Evolutionary conservation across 352 stramenopile genomes (phyloP).

Genomic region (Phytopythium litorale): DNA sequence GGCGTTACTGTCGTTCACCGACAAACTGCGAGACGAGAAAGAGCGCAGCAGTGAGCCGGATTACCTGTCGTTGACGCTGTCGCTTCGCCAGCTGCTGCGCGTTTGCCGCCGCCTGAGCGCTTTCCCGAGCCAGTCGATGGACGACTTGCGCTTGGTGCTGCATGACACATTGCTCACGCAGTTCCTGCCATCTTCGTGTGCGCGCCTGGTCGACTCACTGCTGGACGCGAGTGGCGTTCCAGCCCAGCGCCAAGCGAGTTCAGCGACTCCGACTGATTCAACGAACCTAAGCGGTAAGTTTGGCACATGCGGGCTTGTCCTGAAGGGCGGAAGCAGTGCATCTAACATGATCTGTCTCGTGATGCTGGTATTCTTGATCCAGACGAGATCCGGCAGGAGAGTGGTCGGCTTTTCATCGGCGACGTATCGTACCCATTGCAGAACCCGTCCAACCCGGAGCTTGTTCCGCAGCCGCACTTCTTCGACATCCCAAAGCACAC

Average conservation of each 20-base stretch:
- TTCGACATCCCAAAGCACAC: conserved; percentile 91
- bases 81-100: conserved; percentile 61
- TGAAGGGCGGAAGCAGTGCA: not conserved
- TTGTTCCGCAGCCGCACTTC: conserved; percentile 88
- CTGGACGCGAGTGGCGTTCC: conserved; percentile 46
- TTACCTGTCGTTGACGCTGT: conserved; percentile 52
- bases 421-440: conserved; percentile 59
- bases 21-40: conserved; percentile 42
- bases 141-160: conserved; percentile 58
- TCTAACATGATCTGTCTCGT: not conserved
- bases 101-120: conserved; percentile 62
- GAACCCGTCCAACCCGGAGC: conserved; percentile 45
- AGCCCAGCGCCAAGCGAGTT: not conserved
- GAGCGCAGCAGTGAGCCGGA: conserved; percentile 39
- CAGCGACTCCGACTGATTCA: not conserved
- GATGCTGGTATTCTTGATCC: not conserved
- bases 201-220: conserved; percentile 41
- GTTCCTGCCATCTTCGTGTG: conserved; percentile 59
- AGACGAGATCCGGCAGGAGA: conserved; percentile 41
- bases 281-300: conserved; percentile 7
- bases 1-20: conserved; percentile 57
- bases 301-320: no score
- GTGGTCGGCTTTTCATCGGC: conserved; percentile 51
- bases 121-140: conserved; percentile 57
- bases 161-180: conserved; percentile 77